Base-by-base conservation (phyloP, 1,284 basidiomycete genomes). In the Ceratorhiza oryzae-sativae region DNA sequence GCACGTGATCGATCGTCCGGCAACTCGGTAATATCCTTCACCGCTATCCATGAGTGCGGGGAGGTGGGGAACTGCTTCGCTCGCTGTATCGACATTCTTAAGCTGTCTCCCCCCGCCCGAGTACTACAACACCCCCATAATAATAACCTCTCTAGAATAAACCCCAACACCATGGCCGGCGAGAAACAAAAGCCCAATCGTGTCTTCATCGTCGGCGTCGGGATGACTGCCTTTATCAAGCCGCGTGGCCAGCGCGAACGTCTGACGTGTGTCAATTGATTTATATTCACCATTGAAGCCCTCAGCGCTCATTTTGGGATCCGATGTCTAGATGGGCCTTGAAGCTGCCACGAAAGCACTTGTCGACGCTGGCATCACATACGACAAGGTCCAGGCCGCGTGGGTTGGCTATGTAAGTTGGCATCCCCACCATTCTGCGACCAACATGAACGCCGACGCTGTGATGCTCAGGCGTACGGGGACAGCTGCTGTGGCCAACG, bases 281-380 rank as follows among this genome's bases (percentile, higher is more conserved):
- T 15, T 34, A n/a, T n/a, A n/a, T 42, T 39, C 67, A 49, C 27
- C 41, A 49, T 23, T 71, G 55, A 30, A n/a, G 12, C n/a, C 25
- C 23, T 63, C 23, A 55, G 32, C 60, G 34, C 36, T 68, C 27
- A 15, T 8, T 13, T 1, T 8, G 58, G 9, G 18, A 8, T 34
- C 58, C 12, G 46, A 42, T 46, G 39, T 67, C 25, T 77, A 89
- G 88, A 91, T 92, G 88, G 89, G 90, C 1, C 82, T 94, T 72
- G 93, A 95, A 79, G 93, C 92, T 5, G 87, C 89, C 0, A 92
- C 91, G 1, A 94, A 95, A 77, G 93, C 92, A 0, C 84, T 95
- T 23, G 85, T 94, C 27, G 93, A 95, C 77, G 92, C 93, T 76
- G 93, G 92, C 85, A 86, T 95, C 72, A 94, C 88, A 10, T 95